Evolutionary conservation across 495 filamentous ascomycete genomes (phyloP).

Genomic region (Zalerion maritima): DNA sequence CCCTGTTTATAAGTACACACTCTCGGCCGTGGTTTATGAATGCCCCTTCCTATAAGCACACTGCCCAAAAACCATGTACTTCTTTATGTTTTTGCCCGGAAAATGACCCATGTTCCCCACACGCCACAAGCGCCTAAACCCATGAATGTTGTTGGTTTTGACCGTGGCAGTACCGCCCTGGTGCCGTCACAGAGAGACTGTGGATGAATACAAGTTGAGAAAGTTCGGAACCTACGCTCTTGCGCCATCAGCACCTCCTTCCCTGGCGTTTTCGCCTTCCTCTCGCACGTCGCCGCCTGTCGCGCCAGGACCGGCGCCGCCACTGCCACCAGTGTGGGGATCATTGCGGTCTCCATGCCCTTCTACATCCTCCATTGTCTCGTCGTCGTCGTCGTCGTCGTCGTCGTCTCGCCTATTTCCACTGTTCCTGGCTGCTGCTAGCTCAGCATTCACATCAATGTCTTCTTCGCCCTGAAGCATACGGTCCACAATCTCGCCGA

Average conservation of each 20-base stretch:
- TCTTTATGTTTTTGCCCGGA: no score
- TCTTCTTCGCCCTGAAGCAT: conserved; percentile 81
- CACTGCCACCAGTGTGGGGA: conserved; percentile 45
- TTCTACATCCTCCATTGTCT: conserved; percentile 75
- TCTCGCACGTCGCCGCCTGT: conserved; percentile 82
- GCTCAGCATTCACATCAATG: conserved; percentile 67
- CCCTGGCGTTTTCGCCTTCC: conserved; percentile 73
- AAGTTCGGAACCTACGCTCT: conserved; percentile 99
- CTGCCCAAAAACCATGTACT: no score
- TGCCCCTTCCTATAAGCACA: no score
- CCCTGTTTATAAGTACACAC: no score
- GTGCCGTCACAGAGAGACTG: no score
- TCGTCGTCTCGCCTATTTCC: conserved; percentile 37
- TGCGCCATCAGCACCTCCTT: conserved; percentile 89
- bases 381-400: conserved; percentile 56
- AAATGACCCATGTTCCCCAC: no score
- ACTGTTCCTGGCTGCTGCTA: conserved; percentile 43
- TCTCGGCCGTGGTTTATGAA: no score
- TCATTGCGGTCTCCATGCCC: conserved; percentile 42
- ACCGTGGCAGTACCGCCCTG: no score
- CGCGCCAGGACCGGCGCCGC: conserved; percentile 71
- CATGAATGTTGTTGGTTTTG: no score
- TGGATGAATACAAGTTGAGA: no score
- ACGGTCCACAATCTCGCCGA: conserved; percentile 71
- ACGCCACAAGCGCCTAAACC: no score